These are phyloP conservation scores for Dionaea muscipula DNA, from an alignment of 179 eudicot species.

Conservation along the genomic window DNA sequence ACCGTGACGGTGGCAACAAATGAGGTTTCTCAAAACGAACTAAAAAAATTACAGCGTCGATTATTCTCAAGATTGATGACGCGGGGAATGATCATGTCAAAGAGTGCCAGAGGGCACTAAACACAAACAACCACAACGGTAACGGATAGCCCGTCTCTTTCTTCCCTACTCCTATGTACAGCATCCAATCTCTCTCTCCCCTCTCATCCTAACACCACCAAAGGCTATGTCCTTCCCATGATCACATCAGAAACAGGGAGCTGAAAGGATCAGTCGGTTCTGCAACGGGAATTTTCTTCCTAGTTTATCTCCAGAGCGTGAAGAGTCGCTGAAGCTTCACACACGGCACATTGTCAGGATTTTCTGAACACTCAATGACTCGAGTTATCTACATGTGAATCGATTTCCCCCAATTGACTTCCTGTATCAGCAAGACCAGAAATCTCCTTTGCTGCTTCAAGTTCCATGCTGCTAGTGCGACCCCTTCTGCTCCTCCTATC, in stretches of 20 bases:
- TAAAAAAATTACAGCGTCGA: too few species aligned
- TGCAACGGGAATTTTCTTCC: too few species aligned
- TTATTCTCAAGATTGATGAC: too few species aligned
- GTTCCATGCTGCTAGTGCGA: conserved; percentile 72
- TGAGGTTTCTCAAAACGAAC: too few species aligned
- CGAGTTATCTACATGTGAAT: conserved; percentile 24
- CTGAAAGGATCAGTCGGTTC: too few species aligned
- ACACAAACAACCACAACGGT: background rate
- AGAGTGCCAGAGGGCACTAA: too few species aligned
- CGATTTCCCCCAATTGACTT: conserved; percentile 25
- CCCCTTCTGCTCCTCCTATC: conserved; percentile 64
- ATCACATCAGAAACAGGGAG: background rate
- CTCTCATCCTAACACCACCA: background rate
- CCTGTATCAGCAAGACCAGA: conserved; percentile 40
- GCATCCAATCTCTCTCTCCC: background rate
- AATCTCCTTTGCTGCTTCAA: conserved; percentile 51
- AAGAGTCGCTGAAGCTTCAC: background rate
- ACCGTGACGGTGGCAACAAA: too few species aligned
- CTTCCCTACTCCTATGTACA: background rate
- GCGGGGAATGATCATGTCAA: too few species aligned
- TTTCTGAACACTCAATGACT: background rate
- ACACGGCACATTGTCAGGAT: background rate
- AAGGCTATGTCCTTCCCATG: background rate
- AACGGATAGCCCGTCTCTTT: background rate
- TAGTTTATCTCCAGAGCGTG: background rate